Conservation (phyloP, 2,329 filamentous ascomycete species). For the Pseudogymnoascus sp. region DNA sequence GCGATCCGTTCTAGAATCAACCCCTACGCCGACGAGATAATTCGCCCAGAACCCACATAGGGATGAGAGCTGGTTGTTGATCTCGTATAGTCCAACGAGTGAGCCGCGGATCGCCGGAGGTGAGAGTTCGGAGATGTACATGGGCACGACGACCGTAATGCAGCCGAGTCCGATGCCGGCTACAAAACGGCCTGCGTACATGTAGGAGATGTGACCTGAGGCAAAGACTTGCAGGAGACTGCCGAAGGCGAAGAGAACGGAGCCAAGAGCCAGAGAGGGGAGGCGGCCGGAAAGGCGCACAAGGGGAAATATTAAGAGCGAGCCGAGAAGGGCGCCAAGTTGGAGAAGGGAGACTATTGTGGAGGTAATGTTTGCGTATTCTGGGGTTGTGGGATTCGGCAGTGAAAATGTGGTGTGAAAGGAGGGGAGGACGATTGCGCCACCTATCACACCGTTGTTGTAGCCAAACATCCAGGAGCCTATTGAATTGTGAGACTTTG, state of each 20-base stretch:
- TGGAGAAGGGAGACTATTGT: constrained; percentile 25
- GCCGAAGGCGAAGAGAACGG: background rate
- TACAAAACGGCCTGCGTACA: constrained; percentile 23
- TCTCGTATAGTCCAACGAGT: constrained; percentile 23
- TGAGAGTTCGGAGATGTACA: constrained; percentile 24
- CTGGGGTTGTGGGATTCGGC: constrained; percentile 15
- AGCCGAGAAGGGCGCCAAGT: constrained; percentile 21
- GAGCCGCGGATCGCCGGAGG: constrained; percentile 21
- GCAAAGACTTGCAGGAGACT: background rate
- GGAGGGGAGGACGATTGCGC: constrained; percentile 5
- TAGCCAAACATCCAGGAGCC: constrained; percentile 10
- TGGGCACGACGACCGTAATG: constrained; percentile 19
- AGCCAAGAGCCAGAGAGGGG: background rate
- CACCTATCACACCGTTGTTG: constrained; percentile 10
- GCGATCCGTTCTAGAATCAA: constrained; percentile 10
- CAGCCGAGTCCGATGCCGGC: constrained; percentile 21
- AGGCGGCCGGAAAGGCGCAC: constrained; percentile 15
- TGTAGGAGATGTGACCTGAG: constrained; percentile 15
- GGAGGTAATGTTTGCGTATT: constrained; percentile 17
- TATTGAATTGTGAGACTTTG: background rate
- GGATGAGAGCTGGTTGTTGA: constrained; percentile 21
- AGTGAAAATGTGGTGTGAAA: constrained; percentile 19
- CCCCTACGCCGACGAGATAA: constrained; percentile 18
- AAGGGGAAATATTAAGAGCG: constrained; percentile 16
- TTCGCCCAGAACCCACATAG: constrained; percentile 22